Evolutionary conservation across 1,139 yeast species (phyloP).

Genomic region (Suhomyces wounanorum): DNA sequence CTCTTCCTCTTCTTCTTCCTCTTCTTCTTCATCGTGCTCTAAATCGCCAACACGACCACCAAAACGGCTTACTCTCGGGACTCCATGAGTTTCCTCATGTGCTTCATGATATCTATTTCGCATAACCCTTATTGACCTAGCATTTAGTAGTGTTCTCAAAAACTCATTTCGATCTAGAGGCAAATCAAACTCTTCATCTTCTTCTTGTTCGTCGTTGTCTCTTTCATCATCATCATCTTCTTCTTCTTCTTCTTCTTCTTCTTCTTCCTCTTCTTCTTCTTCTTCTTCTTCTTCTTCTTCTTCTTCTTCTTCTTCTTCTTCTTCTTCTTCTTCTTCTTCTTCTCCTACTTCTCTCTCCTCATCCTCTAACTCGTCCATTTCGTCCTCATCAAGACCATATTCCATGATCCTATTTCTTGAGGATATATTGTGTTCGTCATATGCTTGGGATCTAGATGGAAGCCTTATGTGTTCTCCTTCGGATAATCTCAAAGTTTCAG

Average conservation of each 20-base stretch:
- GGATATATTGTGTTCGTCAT: not conserved
- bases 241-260: slow-evolving; percentile 4
- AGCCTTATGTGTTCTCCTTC: not conserved
- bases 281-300: not conserved
- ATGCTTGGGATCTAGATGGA: not conserved
- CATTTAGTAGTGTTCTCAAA: not conserved
- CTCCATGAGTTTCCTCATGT: not conserved
- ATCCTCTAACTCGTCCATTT: slow-evolving; percentile 10
- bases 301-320: not conserved
- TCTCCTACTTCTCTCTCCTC: no score
- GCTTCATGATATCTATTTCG: not conserved
- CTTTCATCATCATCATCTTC: not conserved
- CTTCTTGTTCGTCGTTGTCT: not conserved
- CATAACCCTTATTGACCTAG: not conserved
- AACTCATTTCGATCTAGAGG: not conserved
- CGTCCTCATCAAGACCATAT: slow-evolving; percentile 5
- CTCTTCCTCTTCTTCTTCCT: slow-evolving; percentile 20
- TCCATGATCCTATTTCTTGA: not conserved
- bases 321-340: slow-evolving; percentile 16
- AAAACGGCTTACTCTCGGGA: not conserved
- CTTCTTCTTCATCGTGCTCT: slow-evolving; percentile 14
- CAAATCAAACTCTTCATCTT: not conserved
- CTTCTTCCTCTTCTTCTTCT: slow-evolving; percentile 2
- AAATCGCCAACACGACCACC: not conserved
- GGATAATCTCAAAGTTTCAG: not conserved